Conservation (phyloP, 345 rosid species). For the Lepidium sativum region DNA sequence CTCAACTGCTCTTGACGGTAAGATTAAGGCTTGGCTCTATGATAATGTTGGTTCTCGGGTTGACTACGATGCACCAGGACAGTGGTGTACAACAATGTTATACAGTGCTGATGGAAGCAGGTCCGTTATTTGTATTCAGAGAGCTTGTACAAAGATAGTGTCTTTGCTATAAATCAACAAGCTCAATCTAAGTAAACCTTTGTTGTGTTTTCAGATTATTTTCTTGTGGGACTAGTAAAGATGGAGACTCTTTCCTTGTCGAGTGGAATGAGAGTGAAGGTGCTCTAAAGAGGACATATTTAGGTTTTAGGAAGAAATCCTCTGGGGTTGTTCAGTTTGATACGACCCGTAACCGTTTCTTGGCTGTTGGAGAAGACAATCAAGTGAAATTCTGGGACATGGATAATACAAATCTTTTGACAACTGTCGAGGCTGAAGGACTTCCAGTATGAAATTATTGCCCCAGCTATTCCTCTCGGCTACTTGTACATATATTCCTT, state of each 20-base stretch:
- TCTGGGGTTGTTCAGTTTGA: constrained; percentile 61
- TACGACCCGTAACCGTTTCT: constrained; percentile 49
- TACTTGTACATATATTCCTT: not conserved
- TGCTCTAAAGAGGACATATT: constrained; percentile 50
- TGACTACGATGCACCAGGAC: constrained; percentile 90
- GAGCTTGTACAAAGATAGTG: not conserved
- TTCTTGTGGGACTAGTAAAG: constrained; percentile 81
- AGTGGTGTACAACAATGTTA: constrained; percentile 72
- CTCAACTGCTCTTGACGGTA: constrained; percentile 85
- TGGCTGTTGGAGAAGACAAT: constrained; percentile 68
- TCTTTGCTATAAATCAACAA: not conserved
- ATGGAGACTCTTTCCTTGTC: constrained; percentile 63
- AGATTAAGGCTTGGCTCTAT: constrained; percentile 92
- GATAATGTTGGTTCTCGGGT: constrained; percentile 73
- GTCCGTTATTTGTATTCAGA: constrained; percentile 21
- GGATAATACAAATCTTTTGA: constrained; percentile 48
- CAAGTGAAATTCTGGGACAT: constrained; percentile 69
- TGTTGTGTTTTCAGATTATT: constrained; percentile 41
- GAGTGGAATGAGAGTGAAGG: constrained; percentile 89
- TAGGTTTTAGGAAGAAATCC: constrained; percentile 59
- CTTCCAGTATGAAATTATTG: constrained; percentile 38
- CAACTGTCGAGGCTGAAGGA: constrained; percentile 59
- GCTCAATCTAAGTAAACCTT: not conserved
- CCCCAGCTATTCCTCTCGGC: not conserved
- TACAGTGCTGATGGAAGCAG: constrained; percentile 91